Evolutionary conservation across 2,329 filamentous ascomycete species (phyloP).

Genomic region (Fusarium poae): DNA sequence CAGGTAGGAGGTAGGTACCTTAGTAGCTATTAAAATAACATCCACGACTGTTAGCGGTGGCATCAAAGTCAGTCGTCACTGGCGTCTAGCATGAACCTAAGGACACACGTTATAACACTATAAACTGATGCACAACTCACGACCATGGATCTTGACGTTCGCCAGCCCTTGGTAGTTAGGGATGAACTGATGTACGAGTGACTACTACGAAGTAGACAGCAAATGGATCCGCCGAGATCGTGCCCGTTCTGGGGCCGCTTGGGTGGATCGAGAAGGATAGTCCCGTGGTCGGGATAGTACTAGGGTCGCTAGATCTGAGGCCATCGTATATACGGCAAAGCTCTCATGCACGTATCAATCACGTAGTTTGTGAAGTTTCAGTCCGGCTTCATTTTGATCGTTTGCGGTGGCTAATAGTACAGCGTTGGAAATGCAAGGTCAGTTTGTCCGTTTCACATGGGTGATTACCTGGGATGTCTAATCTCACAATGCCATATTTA

Average conservation of each 20-base stretch:
- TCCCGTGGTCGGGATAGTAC: conserved; percentile 27
- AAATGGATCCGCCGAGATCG: conserved; percentile 20
- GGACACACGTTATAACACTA: neutral
- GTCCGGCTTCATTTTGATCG: neutral
- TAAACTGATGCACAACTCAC: neutral
- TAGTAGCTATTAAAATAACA: neutral
- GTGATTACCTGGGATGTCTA: neutral
- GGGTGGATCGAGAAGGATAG: conserved; percentile 37
- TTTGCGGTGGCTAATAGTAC: neutral
- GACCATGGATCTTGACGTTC: neutral
- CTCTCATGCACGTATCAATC: conserved; percentile 19
- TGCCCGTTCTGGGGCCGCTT: conserved; percentile 14
- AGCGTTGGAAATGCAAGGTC: neutral
- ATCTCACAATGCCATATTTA: neutral
- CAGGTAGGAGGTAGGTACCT: too few species aligned
- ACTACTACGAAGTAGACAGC: neutral
- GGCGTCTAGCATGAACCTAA: neutral
- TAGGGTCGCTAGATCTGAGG: conserved; percentile 38
- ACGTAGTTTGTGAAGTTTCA: neutral
- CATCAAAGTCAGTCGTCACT: neutral
- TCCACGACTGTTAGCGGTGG: neutral
- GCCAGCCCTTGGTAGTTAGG: neutral
- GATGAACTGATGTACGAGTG: neutral
- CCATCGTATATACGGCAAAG: conserved; percentile 36
- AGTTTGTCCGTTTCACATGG: neutral